These are phyloP conservation scores for Venturia aucupariae DNA, from an alignment of 2,329 filamentous ascomycete species.

Conservation along the genomic window DNA sequence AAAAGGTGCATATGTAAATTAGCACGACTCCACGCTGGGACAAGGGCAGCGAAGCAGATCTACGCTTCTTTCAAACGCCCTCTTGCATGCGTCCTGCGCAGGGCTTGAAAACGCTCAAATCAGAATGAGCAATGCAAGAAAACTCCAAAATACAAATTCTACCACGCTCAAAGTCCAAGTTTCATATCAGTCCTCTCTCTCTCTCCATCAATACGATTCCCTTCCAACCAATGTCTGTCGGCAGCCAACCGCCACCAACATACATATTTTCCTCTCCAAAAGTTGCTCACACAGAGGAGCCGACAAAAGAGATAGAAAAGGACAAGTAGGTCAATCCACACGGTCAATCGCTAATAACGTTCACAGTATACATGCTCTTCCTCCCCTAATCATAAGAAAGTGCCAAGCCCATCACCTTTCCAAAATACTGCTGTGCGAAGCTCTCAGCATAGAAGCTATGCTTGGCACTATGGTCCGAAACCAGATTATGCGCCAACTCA, in stretches of 20 bases:
- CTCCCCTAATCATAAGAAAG: constrained; percentile 3
- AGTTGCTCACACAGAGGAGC: not conserved
- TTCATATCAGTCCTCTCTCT: not conserved
- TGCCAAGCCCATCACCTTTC: constrained; percentile 54
- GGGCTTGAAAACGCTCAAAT: not conserved
- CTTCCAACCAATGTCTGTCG: not conserved
- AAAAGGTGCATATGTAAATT: constrained; percentile 2
- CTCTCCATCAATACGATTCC: not conserved
- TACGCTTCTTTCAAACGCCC: not conserved
- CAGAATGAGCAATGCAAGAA: not conserved
- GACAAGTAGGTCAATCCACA: not conserved
- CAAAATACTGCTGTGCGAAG: constrained; percentile 52
- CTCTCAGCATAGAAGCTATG: constrained; percentile 74
- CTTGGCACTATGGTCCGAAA: constrained; percentile 63
- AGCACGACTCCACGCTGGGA: not conserved
- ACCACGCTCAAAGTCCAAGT: not conserved
- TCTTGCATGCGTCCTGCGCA: not conserved
- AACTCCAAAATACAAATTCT: constrained; percentile 4
- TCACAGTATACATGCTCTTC: not conserved
- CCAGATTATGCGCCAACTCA: constrained; percentile 90
- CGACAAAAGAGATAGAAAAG: not conserved
- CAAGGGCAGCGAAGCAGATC: not conserved
- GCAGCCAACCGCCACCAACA: not conserved
- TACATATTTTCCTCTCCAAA: not conserved
- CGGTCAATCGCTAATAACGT: not conserved